Base-by-base conservation (phyloP, 495 filamentous ascomycete species). In the Penicillium bovifimosum region DNA sequence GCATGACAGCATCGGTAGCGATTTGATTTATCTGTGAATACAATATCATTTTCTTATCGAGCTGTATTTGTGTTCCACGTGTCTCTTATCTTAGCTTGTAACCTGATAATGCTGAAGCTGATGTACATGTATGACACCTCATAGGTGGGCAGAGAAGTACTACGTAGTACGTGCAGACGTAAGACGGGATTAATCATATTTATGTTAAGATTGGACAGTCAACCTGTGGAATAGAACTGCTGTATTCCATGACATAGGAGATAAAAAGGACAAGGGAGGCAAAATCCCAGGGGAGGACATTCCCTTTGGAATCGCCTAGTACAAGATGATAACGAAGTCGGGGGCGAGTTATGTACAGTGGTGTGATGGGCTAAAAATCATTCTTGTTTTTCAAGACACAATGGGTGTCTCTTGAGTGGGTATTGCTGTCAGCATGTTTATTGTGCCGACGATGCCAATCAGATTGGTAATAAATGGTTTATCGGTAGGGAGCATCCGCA, bases 401-500 rank as follows among this genome's bases (percentile, higher is more conserved):
- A 41, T 45, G 58, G 41, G 48, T 47, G 43, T 43, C 40, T 39
- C 48, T 52, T 46, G 39, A 42, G 50, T 33, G 38, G 41, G 56
- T 35, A 52, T 52, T 52, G 40, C 32, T 18, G 45, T 17, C 18
- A 44, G 50, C 36, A 34, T 52, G 32, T 41, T 42, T 26, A 35
- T 36, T 24, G 40, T 54, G n/a, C n/a, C n/a, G 38, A 24, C 26
- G 18, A 41, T 28, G 9, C 18, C 38, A 40, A 50, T 42, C 48
- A 42, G 13, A 26, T 47, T 36, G 32, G 45, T 16, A 18, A 31
- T 13, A 33, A 36, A 34, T 53, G 16, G 46, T 58, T 75, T 86
- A 93, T 78, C 89, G 85, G 76, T 93, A 93, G 24, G 88, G 89
- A 50, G 87, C 83, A 75, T 93, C 89, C 10, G 93, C 93, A 66